Conservation (phyloP, 768 basidiomycete genomes). For the Mycena rosella region DNA sequence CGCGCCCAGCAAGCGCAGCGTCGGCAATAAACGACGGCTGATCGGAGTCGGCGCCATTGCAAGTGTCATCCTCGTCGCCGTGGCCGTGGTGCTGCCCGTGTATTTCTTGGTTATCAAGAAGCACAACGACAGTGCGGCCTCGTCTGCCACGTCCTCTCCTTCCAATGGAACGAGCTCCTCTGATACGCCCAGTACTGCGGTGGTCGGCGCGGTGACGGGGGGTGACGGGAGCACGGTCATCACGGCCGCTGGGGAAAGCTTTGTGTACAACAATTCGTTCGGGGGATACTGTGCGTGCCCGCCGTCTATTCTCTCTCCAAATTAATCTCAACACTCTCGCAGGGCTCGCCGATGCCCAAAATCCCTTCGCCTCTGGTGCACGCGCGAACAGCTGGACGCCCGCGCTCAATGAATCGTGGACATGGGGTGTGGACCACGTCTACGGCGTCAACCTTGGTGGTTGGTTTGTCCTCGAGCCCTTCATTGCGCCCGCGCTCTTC, state of each 20-base stretch:
- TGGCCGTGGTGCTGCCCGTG: conserved; percentile 64
- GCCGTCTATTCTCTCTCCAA: too few relatives aligned
- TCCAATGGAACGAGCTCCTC: conserved; percentile 18
- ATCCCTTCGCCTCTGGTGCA: conserved; percentile 83
- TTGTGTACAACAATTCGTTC: conserved; percentile 83
- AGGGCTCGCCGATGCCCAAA: conserved; percentile 72
- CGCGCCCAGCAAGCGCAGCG: background rate
- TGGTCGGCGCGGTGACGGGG: conserved; percentile 57
- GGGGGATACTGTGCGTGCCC: conserved; percentile 75
- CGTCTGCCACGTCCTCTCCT: too few relatives aligned
- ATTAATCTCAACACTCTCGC: background rate
- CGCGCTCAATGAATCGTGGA: conserved; percentile 81
- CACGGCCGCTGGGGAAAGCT: conserved; percentile 74
- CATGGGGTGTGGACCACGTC: conserved; percentile 71
- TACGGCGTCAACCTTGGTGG: conserved; percentile 84
- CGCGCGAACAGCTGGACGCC: conserved; percentile 86
- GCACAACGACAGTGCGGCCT: conserved; percentile 24
- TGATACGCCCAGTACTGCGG: background rate
- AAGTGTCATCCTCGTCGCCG: conserved; percentile 51
- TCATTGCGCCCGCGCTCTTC: conserved; percentile 75
- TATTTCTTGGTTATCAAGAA: conserved; percentile 70
- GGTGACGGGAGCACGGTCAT: conserved; percentile 78
- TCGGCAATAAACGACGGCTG: background rate
- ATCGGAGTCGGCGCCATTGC: conserved; percentile 48
- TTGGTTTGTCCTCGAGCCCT: conserved; percentile 80